These are phyloP conservation scores for Boletus reticuloceps DNA, from an alignment of 768 basidiomycete genomes.

Conservation along the genomic window DNA sequence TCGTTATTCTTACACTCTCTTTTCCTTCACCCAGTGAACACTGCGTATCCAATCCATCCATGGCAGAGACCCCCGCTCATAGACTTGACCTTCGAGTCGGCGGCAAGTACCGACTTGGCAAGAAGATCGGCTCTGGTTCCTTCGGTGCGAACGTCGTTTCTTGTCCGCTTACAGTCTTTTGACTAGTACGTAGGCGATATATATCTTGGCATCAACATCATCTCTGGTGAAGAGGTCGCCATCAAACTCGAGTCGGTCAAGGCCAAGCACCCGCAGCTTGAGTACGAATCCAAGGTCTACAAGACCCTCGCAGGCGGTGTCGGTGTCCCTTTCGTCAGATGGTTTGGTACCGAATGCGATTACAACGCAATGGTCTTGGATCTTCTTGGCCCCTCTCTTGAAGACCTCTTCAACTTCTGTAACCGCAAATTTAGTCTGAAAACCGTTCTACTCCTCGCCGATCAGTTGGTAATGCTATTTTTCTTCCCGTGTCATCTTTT, in stretches of 20 bases:
- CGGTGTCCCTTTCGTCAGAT: constrained; percentile 96
- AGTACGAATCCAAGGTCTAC: constrained; percentile 94
- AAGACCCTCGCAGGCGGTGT: constrained; percentile 99
- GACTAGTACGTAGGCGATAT: constrained; percentile 72
- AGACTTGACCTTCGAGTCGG: constrained; percentile 87
- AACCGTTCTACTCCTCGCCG: constrained; percentile 94
- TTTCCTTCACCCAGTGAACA: constrained; percentile 11
- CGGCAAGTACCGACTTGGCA: constrained; percentile 96
- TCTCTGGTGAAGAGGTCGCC: constrained; percentile 98
- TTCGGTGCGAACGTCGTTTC: constrained; percentile 67
- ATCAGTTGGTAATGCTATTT: constrained; percentile 68
- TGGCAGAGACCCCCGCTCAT: constrained; percentile 71
- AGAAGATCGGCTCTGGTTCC: constrained; percentile 99
- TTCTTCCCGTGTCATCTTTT: constrained; percentile 35
- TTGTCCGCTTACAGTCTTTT: constrained; percentile 1
- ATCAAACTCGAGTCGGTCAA: constrained; percentile 99
- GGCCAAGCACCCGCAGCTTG: constrained; percentile 99
- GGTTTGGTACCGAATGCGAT: constrained; percentile 94
- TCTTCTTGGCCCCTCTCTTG: constrained; percentile 88
- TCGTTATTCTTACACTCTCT: constrained; percentile 12
- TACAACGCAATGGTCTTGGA: constrained; percentile 99
- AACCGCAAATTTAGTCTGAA: constrained; percentile 98
- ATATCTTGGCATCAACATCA: constrained; percentile 99
- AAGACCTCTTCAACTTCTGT: constrained; percentile 92
- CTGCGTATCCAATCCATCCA: constrained; percentile 28